phyloP scores from a whole-genome alignment of 768 basidiomycete species.

The Russula olivacea region DNA sequence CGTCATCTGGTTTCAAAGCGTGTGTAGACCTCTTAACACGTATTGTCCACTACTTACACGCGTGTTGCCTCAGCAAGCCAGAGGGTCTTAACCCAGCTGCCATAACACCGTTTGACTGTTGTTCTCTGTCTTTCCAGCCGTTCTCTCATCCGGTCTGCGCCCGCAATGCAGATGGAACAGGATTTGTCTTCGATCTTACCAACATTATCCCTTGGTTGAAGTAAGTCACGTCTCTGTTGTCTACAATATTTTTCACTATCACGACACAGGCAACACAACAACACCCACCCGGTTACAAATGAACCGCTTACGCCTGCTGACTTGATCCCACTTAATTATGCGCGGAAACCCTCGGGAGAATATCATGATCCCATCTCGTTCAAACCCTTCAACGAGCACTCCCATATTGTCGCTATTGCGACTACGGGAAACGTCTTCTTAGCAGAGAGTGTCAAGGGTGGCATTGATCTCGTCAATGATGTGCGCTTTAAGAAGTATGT shows the following conservation, averaged over 20 bases:
- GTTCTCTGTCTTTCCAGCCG: constrained; percentile 84
- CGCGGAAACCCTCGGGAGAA: constrained; percentile 78
- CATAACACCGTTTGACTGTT: constrained; percentile 82
- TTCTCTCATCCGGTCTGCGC: constrained; percentile 87
- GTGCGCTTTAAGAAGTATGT: constrained; percentile 75
- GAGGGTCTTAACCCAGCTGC: constrained; percentile 61
- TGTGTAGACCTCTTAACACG: constrained; percentile 34
- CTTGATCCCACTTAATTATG: constrained; percentile 75
- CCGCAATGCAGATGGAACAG: constrained; percentile 73
- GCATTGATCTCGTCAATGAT: constrained; percentile 82
- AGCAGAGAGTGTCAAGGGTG: constrained; percentile 83
- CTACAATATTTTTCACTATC: neutral
- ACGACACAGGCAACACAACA: constrained; percentile 64
- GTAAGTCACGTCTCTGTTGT: constrained; percentile 38
- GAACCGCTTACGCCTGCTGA: constrained; percentile 63
- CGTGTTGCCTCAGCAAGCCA: constrained; percentile 44
- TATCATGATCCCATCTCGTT: constrained; percentile 96
- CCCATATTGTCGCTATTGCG: constrained; percentile 86
- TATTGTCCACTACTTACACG: constrained; percentile 22
- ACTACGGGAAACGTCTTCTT: constrained; percentile 92
- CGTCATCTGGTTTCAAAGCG: constrained; percentile 68
- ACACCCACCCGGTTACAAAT: constrained; percentile 72
- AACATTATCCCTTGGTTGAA: constrained; percentile 95
- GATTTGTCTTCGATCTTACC: constrained; percentile 79
- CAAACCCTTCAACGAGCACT: constrained; percentile 95